Conservation (phyloP, 2,329 filamentous ascomycete species). For the Ascochyta lentis region DNA sequence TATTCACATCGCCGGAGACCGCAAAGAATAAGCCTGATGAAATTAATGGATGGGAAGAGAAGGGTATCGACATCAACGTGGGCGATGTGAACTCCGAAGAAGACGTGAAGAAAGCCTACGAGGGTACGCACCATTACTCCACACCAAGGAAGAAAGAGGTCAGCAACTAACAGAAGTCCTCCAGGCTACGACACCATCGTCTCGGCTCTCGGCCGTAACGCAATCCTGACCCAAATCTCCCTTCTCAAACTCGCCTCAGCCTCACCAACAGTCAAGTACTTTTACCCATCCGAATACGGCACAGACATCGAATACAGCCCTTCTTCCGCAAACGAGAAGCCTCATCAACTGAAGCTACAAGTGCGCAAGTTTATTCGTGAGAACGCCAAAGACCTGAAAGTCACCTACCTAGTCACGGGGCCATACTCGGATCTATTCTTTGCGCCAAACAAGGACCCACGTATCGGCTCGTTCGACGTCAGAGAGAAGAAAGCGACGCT, state of each 20-base stretch:
- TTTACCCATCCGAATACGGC: constrained; percentile 64
- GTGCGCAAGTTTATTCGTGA: constrained; percentile 68
- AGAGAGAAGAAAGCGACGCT: constrained; percentile 64
- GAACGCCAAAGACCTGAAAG: constrained; percentile 60
- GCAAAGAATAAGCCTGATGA: constrained; percentile 58
- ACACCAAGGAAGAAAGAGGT: background rate
- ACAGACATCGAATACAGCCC: constrained; percentile 64
- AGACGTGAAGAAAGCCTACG: constrained; percentile 64
- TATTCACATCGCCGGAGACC: constrained; percentile 64
- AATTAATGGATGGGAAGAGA: constrained; percentile 55
- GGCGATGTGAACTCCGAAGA: constrained; percentile 61
- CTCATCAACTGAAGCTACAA: constrained; percentile 73
- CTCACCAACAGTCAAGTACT: constrained; percentile 63
- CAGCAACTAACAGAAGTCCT: no score
- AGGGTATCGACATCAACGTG: constrained; percentile 61
- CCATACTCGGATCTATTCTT: constrained; percentile 72
- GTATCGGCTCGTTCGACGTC: constrained; percentile 66
- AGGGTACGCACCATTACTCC: constrained; percentile 44
- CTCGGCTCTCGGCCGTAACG: constrained; percentile 69
- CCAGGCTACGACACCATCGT: constrained; percentile 69
- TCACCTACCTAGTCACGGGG: constrained; percentile 74
- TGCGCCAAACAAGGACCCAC: constrained; percentile 45
- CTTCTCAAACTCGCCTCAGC: constrained; percentile 67
- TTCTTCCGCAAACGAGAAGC: constrained; percentile 65
- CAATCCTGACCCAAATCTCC: constrained; percentile 65